These are phyloP conservation scores for Lecanicillium sp. DNA, from an alignment of 2,329 filamentous ascomycete species.

Conservation along the genomic window DNA sequence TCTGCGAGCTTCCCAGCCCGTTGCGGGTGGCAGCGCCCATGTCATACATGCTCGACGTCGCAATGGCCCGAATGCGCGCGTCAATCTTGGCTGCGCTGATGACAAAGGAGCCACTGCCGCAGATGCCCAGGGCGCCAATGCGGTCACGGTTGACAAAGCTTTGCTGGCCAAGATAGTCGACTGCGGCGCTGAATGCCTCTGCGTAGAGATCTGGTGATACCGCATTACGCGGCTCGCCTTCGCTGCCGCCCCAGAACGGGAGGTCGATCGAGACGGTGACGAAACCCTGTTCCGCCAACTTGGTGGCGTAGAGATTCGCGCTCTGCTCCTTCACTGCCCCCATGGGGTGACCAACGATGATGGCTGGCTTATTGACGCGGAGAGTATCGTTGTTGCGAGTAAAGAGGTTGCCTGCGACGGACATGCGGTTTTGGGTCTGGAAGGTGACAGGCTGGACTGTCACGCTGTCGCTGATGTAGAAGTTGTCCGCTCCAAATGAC, in stretches of 20 bases:
- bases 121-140: slow-evolving; percentile 22
- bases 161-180: slow-evolving; percentile 19
- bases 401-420: too few species aligned
- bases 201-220: slow-evolving; percentile 19
- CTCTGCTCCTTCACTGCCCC: slow-evolving; percentile 23
- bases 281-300: slow-evolving; percentile 13
- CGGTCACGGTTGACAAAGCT: slow-evolving; percentile 18
- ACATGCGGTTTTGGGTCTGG: too few species aligned
- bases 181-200: slow-evolving; percentile 21
- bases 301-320: slow-evolving; percentile 22
- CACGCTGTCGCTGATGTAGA: too few species aligned
- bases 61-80: slow-evolving; percentile 16
- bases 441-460: too few species aligned
- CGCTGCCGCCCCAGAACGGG: slow-evolving; percentile 18
- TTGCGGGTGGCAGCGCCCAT: too few species aligned
- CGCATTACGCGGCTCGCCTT: slow-evolving; percentile 16
- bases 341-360: slow-evolving; percentile 20
- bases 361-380: slow-evolving; percentile 10
- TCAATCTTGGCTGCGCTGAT: slow-evolving; percentile 27
- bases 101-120: slow-evolving; percentile 21
- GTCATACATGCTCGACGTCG: too few species aligned
- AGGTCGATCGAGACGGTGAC: slow-evolving; percentile 17
- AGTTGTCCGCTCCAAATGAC: too few species aligned
- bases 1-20: too few species aligned
- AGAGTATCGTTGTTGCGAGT: too few species aligned